Percentiles rank a stretch among this genome's conserved stretches.
Conservation (phyloP, 805 yeast genomes). For the Candida pseudoglaebosa region DNA sequence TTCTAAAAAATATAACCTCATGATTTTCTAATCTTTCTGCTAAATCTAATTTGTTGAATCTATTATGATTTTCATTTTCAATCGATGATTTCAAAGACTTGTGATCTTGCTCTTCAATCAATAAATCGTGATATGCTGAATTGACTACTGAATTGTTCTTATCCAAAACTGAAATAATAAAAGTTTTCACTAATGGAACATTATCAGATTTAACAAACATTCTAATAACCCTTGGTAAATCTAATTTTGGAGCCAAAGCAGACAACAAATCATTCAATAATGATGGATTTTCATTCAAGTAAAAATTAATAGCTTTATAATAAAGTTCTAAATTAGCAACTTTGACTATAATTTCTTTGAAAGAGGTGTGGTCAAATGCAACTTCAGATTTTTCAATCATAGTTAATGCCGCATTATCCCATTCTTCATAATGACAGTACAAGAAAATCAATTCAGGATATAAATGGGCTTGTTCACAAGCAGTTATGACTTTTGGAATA, state of each 20-base stretch:
- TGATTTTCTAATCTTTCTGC: conserved; percentile 93
- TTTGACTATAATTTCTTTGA: conserved; percentile 92
- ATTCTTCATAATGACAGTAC: conserved; percentile 97
- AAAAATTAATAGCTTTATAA: conserved; percentile 95
- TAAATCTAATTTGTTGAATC: conserved; percentile 87
- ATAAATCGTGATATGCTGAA: conserved; percentile 89
- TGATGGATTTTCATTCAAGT: conserved; percentile 88
- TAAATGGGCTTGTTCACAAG: conserved; percentile 88
- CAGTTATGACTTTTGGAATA: conserved; percentile 94
- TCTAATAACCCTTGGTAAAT: conserved; percentile 89
- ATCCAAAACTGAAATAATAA: conserved; percentile 83
- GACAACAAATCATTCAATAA: conserved; percentile 81
- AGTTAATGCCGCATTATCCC: conserved; percentile 97
- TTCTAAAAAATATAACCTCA: conserved; percentile 87
- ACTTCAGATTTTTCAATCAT: conserved; percentile 94
- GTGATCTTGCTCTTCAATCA: conserved; percentile 96
- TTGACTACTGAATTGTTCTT: conserved; percentile 90
- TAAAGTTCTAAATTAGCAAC: conserved; percentile 95
- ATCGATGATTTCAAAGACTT: conserved; percentile 83
- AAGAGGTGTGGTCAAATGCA: conserved; percentile 89
- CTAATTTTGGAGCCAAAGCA: conserved; percentile 83
- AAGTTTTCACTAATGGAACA: conserved; percentile 93
- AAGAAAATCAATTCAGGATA: conserved; percentile 96
- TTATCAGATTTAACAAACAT: conserved; percentile 94
- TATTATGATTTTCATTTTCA: conserved; percentile 72